A percentile compares a stretch with the other conserved stretches of the same genome.
Evolutionary conservation across 352 stramenopile genomes (phyloP).

Genomic region (Blastocystis sp.): DNA sequence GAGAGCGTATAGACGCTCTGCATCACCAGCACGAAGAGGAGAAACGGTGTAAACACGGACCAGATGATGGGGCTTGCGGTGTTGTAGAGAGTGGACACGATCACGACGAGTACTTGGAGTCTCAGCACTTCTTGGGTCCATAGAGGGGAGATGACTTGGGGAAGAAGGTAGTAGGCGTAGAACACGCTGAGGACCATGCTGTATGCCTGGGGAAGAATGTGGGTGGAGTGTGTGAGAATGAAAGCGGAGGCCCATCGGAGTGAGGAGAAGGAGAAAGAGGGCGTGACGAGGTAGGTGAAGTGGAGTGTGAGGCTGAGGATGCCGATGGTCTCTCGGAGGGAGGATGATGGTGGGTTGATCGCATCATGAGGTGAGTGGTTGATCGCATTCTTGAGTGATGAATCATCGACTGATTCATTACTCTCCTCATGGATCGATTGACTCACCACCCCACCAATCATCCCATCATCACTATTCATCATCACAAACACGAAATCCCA

Average conservation of each 20-base stretch:
- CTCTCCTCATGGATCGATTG: too few species aligned
- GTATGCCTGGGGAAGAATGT: background rate
- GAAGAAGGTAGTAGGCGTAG: background rate
- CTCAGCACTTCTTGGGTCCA: background rate
- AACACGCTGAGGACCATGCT: background rate
- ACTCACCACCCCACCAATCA: too few species aligned
- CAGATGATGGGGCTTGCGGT: constrained; percentile 17
- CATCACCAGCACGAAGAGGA: constrained; percentile 1
- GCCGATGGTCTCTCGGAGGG: background rate
- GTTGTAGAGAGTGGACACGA: constrained; percentile 8
- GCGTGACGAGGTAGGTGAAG: background rate
- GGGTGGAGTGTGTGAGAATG: constrained; percentile 11
- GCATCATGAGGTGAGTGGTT: background rate
- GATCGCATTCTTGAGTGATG: too few species aligned
- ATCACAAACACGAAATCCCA: too few species aligned
- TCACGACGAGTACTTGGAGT: background rate
- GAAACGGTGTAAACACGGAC: constrained; percentile 21
- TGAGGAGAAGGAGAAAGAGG: background rate
- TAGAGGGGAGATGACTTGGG: background rate
- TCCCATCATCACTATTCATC: too few species aligned
- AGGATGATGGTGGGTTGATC: background rate
- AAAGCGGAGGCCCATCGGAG: constrained; percentile 28
- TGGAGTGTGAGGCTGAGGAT: background rate
- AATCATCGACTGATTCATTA: too few species aligned
- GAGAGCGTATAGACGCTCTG: background rate